phyloP scores from a whole-genome alignment of 495 filamentous ascomycete species.

The Lepraria neglecta region DNA sequence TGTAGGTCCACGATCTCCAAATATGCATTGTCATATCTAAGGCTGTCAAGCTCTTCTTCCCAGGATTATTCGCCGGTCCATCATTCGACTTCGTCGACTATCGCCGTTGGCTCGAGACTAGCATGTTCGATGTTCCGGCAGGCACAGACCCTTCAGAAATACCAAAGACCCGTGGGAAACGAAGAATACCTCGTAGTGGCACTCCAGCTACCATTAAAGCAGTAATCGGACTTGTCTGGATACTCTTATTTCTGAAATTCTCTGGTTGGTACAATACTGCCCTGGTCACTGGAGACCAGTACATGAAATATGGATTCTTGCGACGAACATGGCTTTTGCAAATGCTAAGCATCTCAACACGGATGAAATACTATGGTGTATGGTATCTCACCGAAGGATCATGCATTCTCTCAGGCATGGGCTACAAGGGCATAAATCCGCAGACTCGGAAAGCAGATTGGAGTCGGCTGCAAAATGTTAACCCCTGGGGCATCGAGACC shows the following conservation, averaged over 20 bases:
- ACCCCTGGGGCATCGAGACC: constrained; percentile 71
- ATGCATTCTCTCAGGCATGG: constrained; percentile 88
- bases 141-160: constrained; percentile 71
- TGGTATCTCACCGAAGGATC: constrained; percentile 91
- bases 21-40: constrained; percentile 8
- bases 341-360: constrained; percentile 71
- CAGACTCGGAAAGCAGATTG: constrained; percentile 76
- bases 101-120: constrained; percentile 82
- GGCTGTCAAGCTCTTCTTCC: constrained; percentile 69
- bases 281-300: constrained; percentile 55
- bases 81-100: constrained; percentile 94
- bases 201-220: constrained; percentile 79
- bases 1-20: constrained; percentile 26
- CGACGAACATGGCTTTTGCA: constrained; percentile 69
- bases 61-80: constrained; percentile 76
- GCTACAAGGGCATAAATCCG: constrained; percentile 87
- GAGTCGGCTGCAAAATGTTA: constrained; percentile 83
- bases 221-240: constrained; percentile 65
- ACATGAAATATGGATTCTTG: constrained; percentile 59
- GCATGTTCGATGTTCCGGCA: constrained; percentile 83
- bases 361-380: constrained; percentile 91
- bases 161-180: constrained; percentile 81
- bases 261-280: constrained; percentile 56
- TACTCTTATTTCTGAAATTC: constrained; percentile 70
- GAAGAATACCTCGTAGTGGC: constrained; percentile 87